Evolutionary conservation across 192 early-diverging fungal species (phyloP).

Genomic region (Entomortierella lignicola): DNA sequence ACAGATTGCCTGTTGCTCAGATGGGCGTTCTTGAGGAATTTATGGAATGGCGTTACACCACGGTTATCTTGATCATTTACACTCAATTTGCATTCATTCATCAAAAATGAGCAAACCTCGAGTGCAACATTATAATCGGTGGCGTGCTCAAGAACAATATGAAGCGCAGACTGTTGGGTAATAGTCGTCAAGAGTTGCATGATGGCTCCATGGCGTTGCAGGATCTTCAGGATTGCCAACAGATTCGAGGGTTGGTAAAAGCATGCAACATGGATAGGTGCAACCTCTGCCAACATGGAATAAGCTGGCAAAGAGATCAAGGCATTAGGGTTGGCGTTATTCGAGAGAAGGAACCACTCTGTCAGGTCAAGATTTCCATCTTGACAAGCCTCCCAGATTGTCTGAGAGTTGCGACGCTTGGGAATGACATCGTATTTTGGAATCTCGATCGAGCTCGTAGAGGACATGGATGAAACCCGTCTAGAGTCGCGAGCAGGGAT

Average conservation of each 20-base stretch:
- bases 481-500: conserved; percentile 39
- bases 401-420: conserved; percentile 23
- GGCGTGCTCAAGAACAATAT: conserved; percentile 43
- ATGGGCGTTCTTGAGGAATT: conserved; percentile 48
- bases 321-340: conserved; percentile 26
- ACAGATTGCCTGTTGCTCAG: conserved; percentile 37
- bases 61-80: conserved; percentile 43
- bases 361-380: conserved; percentile 39
- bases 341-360: conserved; percentile 30
- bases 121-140: conserved; percentile 34
- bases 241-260: conserved; percentile 40
- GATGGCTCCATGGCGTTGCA: conserved; percentile 35
- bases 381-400: conserved; percentile 46
- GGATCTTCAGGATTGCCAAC: conserved; percentile 24
- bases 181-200: conserved; percentile 41
- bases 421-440: conserved; percentile 27
- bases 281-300: conserved; percentile 43
- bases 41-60: conserved; percentile 49
- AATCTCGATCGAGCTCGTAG: conserved; percentile 34
- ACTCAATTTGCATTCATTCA: conserved; percentile 31
- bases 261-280: conserved; percentile 46
- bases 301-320: conserved; percentile 28
- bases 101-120: conserved; percentile 35
- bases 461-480: conserved; percentile 43
- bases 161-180: conserved; percentile 42